phyloP scores from a whole-genome alignment of 148 eudicot genomes.

The Amaranthus hypochondriacus region DNA sequence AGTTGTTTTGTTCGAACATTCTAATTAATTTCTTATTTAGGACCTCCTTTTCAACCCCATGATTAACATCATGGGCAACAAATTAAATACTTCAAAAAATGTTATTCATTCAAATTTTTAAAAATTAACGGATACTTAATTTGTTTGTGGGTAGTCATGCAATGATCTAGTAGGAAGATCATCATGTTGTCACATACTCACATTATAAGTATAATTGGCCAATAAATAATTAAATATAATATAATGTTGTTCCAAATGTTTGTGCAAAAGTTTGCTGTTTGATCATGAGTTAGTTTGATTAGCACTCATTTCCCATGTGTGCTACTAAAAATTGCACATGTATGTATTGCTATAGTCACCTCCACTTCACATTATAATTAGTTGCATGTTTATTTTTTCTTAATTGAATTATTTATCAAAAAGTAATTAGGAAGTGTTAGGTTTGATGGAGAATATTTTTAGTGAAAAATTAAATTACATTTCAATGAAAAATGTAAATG shows the following conservation, averaged over 20 bases:
- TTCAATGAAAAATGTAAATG: too few relatives aligned
- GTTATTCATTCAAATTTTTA: neutral
- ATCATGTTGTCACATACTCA: neutral
- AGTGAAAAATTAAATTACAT: too few relatives aligned
- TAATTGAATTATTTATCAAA: too few relatives aligned
- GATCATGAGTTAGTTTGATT: neutral
- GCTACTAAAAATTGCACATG: conserved; percentile 13
- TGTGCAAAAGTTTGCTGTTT: conserved; percentile 7
- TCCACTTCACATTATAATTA: neutral
- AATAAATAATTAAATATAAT: neutral
- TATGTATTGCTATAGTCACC: neutral
- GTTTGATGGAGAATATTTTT: too few relatives aligned
- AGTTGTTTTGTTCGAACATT: too few relatives aligned
- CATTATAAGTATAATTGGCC: neutral
- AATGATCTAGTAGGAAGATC: conserved; percentile 5
- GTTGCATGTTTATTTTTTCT: too few relatives aligned
- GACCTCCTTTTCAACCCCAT: too few relatives aligned
- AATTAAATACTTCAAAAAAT: neutral
- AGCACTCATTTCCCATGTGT: conserved; percentile 7
- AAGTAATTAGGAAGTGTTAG: too few relatives aligned
- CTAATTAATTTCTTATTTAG: too few relatives aligned
- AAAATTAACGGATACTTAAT: neutral
- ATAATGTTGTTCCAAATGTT: conserved; percentile 1
- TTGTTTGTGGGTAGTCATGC: conserved; percentile 12
- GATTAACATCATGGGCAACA: neutral